phyloP scores from a whole-genome alignment of 306 rosid species.

The Vigna trinervia region DNA sequence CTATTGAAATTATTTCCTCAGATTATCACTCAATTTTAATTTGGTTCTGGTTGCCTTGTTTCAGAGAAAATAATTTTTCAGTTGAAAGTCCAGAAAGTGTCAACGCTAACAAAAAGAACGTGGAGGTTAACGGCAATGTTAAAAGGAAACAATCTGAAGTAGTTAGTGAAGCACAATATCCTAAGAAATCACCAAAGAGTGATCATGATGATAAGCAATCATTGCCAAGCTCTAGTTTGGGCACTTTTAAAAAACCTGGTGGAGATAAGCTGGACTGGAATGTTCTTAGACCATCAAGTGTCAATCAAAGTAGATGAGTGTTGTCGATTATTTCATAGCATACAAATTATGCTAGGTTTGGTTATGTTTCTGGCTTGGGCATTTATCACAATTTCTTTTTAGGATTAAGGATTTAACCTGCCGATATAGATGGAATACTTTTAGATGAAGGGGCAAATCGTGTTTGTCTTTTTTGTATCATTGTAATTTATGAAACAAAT shows the following conservation, averaged over 20 bases:
- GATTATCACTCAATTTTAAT: conserved; percentile 18
- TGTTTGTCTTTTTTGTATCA: not conserved
- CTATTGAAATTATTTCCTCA: not conserved
- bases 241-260: conserved; percentile 70
- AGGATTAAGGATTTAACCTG: conserved; percentile 24
- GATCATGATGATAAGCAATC: conserved; percentile 50
- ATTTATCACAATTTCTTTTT: conserved; percentile 2
- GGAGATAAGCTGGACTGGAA: conserved; percentile 74
- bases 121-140: conserved; percentile 52
- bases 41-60: conserved; percentile 39
- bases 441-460: conserved; percentile 15
- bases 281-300: conserved; percentile 67
- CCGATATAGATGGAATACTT: conserved; percentile 30
- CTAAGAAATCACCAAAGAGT: conserved; percentile 61
- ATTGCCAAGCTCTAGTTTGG: conserved; percentile 50
- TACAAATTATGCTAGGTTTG: conserved; percentile 33
- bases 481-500: conserved; percentile 9
- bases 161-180: conserved; percentile 53
- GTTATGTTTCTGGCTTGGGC: conserved; percentile 28
- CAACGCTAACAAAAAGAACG: conserved; percentile 29
- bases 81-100: conserved; percentile 52
- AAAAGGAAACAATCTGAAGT: conserved; percentile 71
- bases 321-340: conserved; percentile 42
- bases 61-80: conserved; percentile 65
- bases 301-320: conserved; percentile 56